Base-by-base conservation (phyloP, 441 rosid species). In the Pelargonium australe region DNA sequence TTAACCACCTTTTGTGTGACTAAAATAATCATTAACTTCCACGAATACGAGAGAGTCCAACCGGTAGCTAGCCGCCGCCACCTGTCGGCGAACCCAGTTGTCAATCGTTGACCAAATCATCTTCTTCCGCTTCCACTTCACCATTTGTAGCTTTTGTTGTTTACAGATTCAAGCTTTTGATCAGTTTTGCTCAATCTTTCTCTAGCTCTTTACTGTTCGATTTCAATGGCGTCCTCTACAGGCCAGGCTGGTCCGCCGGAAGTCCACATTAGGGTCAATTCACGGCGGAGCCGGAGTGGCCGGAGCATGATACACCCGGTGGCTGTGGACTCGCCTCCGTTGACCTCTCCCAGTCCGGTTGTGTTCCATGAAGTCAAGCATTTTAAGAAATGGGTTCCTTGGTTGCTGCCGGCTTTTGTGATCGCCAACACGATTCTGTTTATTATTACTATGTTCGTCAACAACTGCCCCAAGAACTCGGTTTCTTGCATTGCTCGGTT, bases 351-450 rank as follows among this genome's bases (percentile, higher is more conserved):
- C 7, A 25, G 53, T 58, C 82, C 85, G 34, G 70, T 78, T 23
- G 68, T 65, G 43, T 82, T 71, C 75, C 34, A 63, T 13, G 83
- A 80, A 77, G 67, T 76, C 17, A 83, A 79, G 78, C 83, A 78
- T 61, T 79, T 73, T 71, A 80, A 79, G 85, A 85, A 84, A 53
- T 92, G 99, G 99, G 89, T 87, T 8, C 82, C 95, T 1, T 95
- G 99, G 99, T 72, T 95, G 71, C 79, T 92, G 67, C 98, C 96
- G 1, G 68, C 78, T 78, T 80, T 90, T 71, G 88, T 92, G 12
- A 83, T 87, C 41, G 89, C 84, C 13, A 89, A 88, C 68, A 76
- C 87, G 66, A 87, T 79, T 25, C 81, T 89, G 2, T 92, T 95
- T 60, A 58, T 87, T 7, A 80, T 80, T 31, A 80, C 76, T 72